phyloP scores from a whole-genome alignment of 2,329 filamentous ascomycete genomes.

The Colletotrichum sojae region DNA sequence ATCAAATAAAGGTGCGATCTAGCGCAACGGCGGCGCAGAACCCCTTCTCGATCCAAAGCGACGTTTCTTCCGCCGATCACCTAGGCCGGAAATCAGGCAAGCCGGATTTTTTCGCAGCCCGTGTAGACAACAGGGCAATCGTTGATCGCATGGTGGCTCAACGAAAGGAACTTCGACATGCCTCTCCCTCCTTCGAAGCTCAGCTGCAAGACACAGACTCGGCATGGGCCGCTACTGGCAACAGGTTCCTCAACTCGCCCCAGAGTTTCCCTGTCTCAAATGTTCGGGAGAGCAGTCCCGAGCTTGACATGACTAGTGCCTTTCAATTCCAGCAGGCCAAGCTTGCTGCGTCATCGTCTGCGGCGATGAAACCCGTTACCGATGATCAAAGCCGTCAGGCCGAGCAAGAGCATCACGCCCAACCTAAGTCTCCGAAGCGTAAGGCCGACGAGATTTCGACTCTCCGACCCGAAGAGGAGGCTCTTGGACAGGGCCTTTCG shows the following conservation, averaged over 20 bases:
- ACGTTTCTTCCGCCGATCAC: conserved; percentile 43
- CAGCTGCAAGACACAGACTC: conserved; percentile 1
- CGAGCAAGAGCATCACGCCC: background rate
- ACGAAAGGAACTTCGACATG: background rate
- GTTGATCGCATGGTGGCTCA: background rate
- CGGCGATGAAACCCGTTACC: background rate
- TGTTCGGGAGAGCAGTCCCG: conserved; percentile 24
- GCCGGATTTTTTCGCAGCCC: conserved; percentile 55
- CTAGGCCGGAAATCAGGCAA: conserved; percentile 56
- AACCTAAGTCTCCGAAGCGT: conserved; percentile 45
- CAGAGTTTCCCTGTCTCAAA: conserved; percentile 9
- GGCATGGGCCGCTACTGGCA: conserved; percentile 31
- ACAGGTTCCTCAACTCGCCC: conserved; percentile 33
- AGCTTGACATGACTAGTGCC: conserved; percentile 41
- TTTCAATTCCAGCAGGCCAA: conserved; percentile 41
- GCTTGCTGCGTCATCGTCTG: conserved; percentile 3
- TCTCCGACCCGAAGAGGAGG: conserved; percentile 41
- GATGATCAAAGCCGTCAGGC: too few relatives aligned
- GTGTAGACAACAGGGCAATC: conserved; percentile 53
- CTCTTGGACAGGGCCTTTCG: conserved; percentile 1
- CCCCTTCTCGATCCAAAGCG: conserved; percentile 5
- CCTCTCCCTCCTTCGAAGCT: too few relatives aligned
- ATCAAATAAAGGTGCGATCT: too few relatives aligned
- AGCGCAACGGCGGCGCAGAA: background rate
- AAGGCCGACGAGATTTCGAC: conserved; percentile 51